These are phyloP conservation scores for Populus pruinosa DNA, from an alignment of 345 rosid species.

Conservation along the genomic window DNA sequence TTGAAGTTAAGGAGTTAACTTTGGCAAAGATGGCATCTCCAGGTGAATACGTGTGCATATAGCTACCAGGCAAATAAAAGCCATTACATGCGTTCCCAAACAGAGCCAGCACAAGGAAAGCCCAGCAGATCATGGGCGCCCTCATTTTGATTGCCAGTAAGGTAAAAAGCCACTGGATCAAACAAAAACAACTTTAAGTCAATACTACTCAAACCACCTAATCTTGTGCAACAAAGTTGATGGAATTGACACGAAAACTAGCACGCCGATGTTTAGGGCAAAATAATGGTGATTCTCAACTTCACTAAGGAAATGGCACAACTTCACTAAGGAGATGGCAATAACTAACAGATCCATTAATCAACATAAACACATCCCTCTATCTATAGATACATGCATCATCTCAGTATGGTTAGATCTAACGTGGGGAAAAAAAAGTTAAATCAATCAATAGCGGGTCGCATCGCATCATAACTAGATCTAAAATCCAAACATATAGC, in stretches of 20 bases:
- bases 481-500: not conserved
- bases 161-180: slow-evolving; percentile 7
- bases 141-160: slow-evolving; percentile 18
- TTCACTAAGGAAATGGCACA: not conserved
- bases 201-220: not conserved
- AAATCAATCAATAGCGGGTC: not conserved
- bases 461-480: not conserved
- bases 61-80: slow-evolving; percentile 84
- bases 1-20: slow-evolving; percentile 88
- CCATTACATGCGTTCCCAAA: slow-evolving; percentile 48
- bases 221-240: not conserved
- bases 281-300: not conserved
- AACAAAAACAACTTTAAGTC: not conserved
- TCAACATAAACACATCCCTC: not conserved
- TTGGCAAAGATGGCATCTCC: slow-evolving; percentile 50
- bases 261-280: not conserved
- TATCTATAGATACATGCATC: not conserved
- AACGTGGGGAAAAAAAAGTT: not conserved
- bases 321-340: not conserved
- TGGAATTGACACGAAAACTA: not conserved
- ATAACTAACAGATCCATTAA: not conserved
- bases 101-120: slow-evolving; percentile 42
- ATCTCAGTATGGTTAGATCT: not conserved
- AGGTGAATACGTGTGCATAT: slow-evolving; percentile 69
- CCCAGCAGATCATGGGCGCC: slow-evolving; percentile 30